These are phyloP conservation scores for Morella rubra DNA, from an alignment of 306 rosid genomes.

Conservation along the genomic window DNA sequence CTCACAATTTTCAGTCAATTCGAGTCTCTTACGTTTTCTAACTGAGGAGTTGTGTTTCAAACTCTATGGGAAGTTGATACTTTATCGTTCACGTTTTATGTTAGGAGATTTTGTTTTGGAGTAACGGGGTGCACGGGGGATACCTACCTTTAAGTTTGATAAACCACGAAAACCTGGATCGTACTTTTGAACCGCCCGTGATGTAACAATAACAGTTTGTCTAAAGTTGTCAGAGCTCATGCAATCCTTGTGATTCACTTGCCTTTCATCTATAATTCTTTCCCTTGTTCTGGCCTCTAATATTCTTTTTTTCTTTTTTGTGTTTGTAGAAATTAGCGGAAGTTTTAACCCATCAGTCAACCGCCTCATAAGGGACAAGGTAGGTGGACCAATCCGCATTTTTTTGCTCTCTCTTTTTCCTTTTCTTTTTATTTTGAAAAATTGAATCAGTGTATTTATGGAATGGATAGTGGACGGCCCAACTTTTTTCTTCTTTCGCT, in stretches of 20 bases:
- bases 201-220: conserved; percentile 37
- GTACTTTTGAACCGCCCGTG: conserved; percentile 35
- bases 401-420: no score
- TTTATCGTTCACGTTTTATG: conserved; percentile 25
- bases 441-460: conserved; percentile 26
- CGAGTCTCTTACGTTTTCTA: conserved; percentile 34
- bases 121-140: conserved; percentile 38
- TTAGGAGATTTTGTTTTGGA: conserved; percentile 5
- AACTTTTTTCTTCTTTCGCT: conserved; percentile 18
- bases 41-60: conserved; percentile 24
- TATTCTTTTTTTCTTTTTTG: conserved; percentile 23
- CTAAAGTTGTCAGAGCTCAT: conserved; percentile 56
- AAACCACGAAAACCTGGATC: conserved; percentile 34
- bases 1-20: conserved; percentile 42
- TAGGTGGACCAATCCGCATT: conserved; percentile 26
- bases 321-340: conserved; percentile 50
- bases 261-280: conserved; percentile 34
- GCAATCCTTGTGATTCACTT: conserved; percentile 67
- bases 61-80: conserved; percentile 31
- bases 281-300: conserved; percentile 33
- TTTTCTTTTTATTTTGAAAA: no score
- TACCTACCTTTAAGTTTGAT: conserved; percentile 27
- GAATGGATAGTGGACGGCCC: conserved; percentile 25
- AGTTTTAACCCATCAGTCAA: conserved; percentile 45
- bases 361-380: conserved; percentile 47